Evolutionary conservation across 495 filamentous ascomycete genomes (phyloP).

Genomic region (Aspergillus homomorphus): DNA sequence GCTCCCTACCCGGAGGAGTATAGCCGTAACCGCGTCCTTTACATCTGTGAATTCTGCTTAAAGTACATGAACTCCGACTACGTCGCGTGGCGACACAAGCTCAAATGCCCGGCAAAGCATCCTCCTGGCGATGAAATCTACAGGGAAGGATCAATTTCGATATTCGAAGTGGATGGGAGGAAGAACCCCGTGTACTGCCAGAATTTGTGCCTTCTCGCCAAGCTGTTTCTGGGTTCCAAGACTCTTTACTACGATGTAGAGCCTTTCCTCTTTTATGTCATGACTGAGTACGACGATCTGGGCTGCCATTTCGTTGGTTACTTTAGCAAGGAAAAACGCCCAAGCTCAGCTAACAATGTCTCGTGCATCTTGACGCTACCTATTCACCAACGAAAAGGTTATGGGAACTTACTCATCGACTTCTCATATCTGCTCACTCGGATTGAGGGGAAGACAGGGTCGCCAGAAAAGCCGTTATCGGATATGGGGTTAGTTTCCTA

Average conservation of each 20-base stretch:
- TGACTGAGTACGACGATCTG: constrained; percentile 89
- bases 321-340: constrained; percentile 98
- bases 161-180: constrained; percentile 95
- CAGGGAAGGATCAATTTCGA: constrained; percentile 85
- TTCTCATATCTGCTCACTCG: constrained; percentile 96
- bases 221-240: constrained; percentile 94
- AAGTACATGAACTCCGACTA: constrained; percentile 99
- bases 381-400: constrained; percentile 95
- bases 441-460: constrained; percentile 90
- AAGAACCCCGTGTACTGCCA: constrained; percentile 98
- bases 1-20: constrained; percentile 98
- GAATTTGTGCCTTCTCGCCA: constrained; percentile 92
- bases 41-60: constrained; percentile 97
- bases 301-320: constrained; percentile 98
- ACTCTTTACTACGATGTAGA: constrained; percentile 99
- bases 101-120: constrained; percentile 94
- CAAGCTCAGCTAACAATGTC: constrained; percentile 91
- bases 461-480: constrained; percentile 94
- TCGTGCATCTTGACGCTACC: constrained; percentile 95
- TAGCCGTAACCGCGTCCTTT: constrained; percentile 88
- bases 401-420: constrained; percentile 93
- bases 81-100: constrained; percentile 95
- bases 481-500: constrained; percentile 98
- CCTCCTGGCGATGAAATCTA: constrained; percentile 98
- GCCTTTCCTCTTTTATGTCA: constrained; percentile 96